Evolutionary conservation across 2,329 filamentous ascomycete genomes (phyloP), one percentile per base, ranked within the genome.

Genomic region (Curvularia sp.): DNA sequence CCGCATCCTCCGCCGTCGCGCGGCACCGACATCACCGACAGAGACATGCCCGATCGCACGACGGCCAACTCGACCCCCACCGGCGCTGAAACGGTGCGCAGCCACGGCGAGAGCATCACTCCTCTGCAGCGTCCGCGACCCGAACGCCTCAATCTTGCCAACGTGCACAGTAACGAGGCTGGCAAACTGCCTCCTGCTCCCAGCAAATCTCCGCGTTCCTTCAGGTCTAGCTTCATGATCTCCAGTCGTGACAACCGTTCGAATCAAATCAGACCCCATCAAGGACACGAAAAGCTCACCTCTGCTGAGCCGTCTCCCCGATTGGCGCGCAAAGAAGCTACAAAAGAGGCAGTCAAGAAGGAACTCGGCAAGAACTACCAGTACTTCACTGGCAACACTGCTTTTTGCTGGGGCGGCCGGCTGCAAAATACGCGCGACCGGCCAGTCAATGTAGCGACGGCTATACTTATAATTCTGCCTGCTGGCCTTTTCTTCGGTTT

Each of bases 301-400:
- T 97, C 93, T 0, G 86, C 86, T 52, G 88, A 88, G 31, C 93
- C 91, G 3, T 91, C 92, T 8, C 92, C 92, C 2, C 85, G 84
- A 47, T 82, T 90, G 50, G 77, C 81, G 41, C 66, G 71, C 18
- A 75, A 64, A 57, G 83, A 86, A 59, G 74, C 74, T 13, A 67
- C 67, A 10, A 75, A 76, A 49, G 67, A 70, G 43, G 77, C 72
- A 49, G 65, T 79, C 26, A 79, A 79, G 46, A 65, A 75, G 24
- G 77, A 82, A 35, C 72, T 85, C 55, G 88, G 91, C 51, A 89
- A 85, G 65, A 97, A 97, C 69, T 90, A 94, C 77, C 87, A 98
- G 75, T 97, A 97, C 76, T 98, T 97, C 71, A 86, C 91, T 44
- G 95, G 95, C 46, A 99, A 98, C 73, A 97, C 92, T 0, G 82